Evolutionary conservation across 2,329 filamentous ascomycete species (phyloP).

Genomic region (Arthroderma sp.): DNA sequence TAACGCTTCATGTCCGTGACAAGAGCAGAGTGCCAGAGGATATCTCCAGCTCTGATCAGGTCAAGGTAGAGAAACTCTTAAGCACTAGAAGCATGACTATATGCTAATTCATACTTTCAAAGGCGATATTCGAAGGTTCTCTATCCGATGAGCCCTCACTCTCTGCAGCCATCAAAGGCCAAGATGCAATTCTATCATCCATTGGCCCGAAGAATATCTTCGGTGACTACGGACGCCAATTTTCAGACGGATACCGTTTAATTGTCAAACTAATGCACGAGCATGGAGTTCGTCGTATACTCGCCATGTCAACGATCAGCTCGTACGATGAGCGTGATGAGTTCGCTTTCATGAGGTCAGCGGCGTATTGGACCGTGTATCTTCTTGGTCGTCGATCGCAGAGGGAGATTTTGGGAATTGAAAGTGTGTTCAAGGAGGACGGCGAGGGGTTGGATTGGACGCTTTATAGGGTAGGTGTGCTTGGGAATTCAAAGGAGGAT

Average conservation of each 20-base stretch:
- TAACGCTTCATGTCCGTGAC: constrained; percentile 14
- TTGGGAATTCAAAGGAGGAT: constrained; percentile 10
- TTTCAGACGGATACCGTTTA: constrained; percentile 10
- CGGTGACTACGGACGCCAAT: constrained; percentile 1
- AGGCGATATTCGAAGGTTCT: constrained; percentile 12
- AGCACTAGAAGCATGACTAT: too few relatives aligned
- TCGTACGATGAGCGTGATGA: constrained; percentile 19
- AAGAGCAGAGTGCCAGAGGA: constrained; percentile 15
- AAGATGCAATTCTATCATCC: constrained; percentile 17
- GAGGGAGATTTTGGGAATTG: constrained; percentile 11
- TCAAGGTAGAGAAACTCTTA: constrained; percentile 14
- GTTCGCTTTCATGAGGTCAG: constrained; percentile 13
- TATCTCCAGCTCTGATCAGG: constrained; percentile 10
- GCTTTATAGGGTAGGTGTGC: constrained; percentile 10
- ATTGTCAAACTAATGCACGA: constrained; percentile 21
- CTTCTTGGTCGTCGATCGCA: constrained; percentile 9
- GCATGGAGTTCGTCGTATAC: constrained; percentile 23
- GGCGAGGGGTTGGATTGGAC: constrained; percentile 14
- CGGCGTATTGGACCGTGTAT: constrained; percentile 12
- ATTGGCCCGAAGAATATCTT: constrained; percentile 12
- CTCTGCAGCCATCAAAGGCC: constrained; percentile 12
- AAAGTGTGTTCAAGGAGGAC: constrained; percentile 12
- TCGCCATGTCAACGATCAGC: constrained; percentile 27
- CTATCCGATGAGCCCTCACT: constrained; percentile 12
- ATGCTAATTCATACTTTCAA: neutral